Percentiles rank a stretch among this genome's conserved stretches.
These are phyloP conservation scores for Teunomyces panamensis DNA, from an alignment of 805 yeast species.

Conservation along the genomic window DNA sequence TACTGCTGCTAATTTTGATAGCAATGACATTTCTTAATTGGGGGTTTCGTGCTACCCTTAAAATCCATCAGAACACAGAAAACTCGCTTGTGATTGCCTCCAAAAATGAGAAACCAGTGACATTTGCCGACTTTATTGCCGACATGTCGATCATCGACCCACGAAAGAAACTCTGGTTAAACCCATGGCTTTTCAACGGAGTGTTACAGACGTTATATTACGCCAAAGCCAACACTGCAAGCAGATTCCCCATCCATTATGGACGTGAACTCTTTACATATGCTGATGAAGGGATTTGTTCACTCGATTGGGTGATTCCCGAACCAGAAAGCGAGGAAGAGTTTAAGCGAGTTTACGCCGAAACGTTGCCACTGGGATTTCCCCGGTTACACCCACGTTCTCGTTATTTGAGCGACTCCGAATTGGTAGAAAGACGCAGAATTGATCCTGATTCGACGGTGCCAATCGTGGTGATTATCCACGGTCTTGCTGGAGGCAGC, in stretches of 20 bases:
- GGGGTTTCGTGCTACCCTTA: slow-evolving; percentile 38
- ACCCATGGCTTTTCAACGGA: slow-evolving; percentile 69
- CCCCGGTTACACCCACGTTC: slow-evolving; percentile 49
- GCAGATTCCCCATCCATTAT: slow-evolving; percentile 57
- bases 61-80: slow-evolving; percentile 20
- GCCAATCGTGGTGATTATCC: slow-evolving; percentile 65
- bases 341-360: slow-evolving; percentile 21
- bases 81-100: slow-evolving; percentile 12
- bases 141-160: slow-evolving; percentile 17
- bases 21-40: slow-evolving; percentile 22
- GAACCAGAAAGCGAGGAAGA: slow-evolving; percentile 19
- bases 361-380: slow-evolving; percentile 34
- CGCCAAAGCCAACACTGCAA: slow-evolving; percentile 50
- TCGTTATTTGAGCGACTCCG: slow-evolving; percentile 48
- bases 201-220: slow-evolving; percentile 75
- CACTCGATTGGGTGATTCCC: slow-evolving; percentile 70
- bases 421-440: slow-evolving; percentile 28
- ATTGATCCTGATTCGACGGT: slow-evolving; percentile 23
- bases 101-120: slow-evolving; percentile 3
- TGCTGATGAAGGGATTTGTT: slow-evolving; percentile 67
- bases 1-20: too few species aligned
- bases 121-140: slow-evolving; percentile 9
- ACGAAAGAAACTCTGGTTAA: slow-evolving; percentile 45
- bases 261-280: slow-evolving; percentile 64
- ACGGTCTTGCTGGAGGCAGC: slow-evolving; percentile 86